Base-by-base conservation (phyloP, 2,329 filamentous ascomycete genomes). In the Colletotrichum sp. region DNA sequence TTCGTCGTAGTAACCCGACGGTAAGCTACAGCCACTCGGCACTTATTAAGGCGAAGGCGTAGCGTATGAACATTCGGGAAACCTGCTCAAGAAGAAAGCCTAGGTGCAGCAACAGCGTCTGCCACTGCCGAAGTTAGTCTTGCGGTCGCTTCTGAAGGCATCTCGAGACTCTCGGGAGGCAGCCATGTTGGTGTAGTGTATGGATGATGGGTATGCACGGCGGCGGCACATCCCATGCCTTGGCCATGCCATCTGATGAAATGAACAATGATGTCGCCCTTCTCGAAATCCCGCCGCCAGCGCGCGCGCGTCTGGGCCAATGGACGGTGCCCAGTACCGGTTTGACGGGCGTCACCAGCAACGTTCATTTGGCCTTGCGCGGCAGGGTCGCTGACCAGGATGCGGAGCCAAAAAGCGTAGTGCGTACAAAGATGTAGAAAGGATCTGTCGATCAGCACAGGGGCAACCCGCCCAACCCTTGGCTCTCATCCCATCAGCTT, bases 381-480 rank as follows among this genome's bases (percentile, higher is more conserved):
- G 39, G 62, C 34, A 67, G 55, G 55, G 68, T 62, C 68, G 63
- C 63, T 30, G 62, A 68, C 71, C 32, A 22, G 75, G 76, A 67
- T 74, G 52, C 57, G 30, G 28, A 39, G 34, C 59, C 66, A 71
- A 39, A 69, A 65, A 44, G 39, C 39, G 39, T 44, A 44, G 39
- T 44, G 39, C n/a, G 67, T 26, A 64, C 32, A 18, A 60, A 67
- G 59, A 57, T 69, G 67, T 75, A 69, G 72, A 75, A 71, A 77
- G 70, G 70, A 71, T 75, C 66, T 77, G 75, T 77, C 76, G 76
- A 78, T 77, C 76, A 75, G 70, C 71, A 76, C 76, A 78, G 57
- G 73, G 70, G 55, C 67, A 67, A 39, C 65, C 64, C 63, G 55
- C 39, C 44, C 69, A 63, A 72, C 69, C 69, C 73, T 73, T 67